Percentiles rank a stretch among this genome's conserved stretches.
phyloP scores from a whole-genome alignment of 495 filamentous ascomycete species.

The Aspergillus bertholletiae region DNA sequence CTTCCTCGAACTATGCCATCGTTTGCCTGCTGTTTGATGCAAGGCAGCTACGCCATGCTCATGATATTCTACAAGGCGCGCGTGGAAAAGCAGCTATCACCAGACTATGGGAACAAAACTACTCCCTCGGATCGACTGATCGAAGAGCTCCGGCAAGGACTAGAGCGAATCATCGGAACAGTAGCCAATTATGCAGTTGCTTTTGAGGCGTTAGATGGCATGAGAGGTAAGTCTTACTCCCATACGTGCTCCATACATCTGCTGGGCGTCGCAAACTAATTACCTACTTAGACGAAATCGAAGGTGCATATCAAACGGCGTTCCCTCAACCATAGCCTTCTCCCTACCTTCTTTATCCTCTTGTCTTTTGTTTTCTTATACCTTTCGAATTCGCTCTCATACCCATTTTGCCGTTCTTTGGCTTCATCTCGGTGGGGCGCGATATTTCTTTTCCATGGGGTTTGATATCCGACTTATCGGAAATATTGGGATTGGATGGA shows the following conservation, averaged over 20 bases:
- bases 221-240: slow-evolving; percentile 49
- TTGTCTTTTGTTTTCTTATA: not conserved
- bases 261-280: slow-evolving; percentile 7
- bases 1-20: slow-evolving; percentile 57
- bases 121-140: slow-evolving; percentile 40
- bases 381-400: not conserved
- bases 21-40: slow-evolving; percentile 61
- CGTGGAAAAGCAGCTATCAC: slow-evolving; percentile 43
- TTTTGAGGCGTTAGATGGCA: slow-evolving; percentile 59
- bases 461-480: not conserved
- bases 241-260: not conserved
- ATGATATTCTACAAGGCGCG: slow-evolving; percentile 52
- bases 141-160: slow-evolving; percentile 51
- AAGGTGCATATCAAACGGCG: slow-evolving; percentile 45
- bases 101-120: slow-evolving; percentile 31
- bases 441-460: not conserved
- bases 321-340: slow-evolving; percentile 24
- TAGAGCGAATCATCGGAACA: slow-evolving; percentile 47
- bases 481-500: slow-evolving; percentile 1
- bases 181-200: slow-evolving; percentile 55
- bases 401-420: not conserved
- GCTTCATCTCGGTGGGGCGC: not conserved
- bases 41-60: slow-evolving; percentile 58
- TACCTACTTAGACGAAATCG: slow-evolving; percentile 35
- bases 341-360: not conserved